Evolutionary conservation across 1,139 yeast species (phyloP), one percentile per base, ranked within the genome.

Genomic region (Sugiyamaella paludigena): DNA sequence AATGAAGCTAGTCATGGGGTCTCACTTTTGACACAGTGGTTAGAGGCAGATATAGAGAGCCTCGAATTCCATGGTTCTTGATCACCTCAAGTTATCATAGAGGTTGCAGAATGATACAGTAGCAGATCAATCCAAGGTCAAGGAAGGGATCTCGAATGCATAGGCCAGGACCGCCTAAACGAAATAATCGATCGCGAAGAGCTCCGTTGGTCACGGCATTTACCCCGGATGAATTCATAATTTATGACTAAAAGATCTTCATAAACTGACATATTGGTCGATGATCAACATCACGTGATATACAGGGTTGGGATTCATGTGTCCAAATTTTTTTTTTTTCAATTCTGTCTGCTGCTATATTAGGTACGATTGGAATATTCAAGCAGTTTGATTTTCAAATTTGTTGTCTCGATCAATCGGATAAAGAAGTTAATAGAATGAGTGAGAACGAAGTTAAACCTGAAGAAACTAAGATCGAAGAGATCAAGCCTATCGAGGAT

Each of bases 221-320:
- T 19, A 19, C 24, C 24, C 24, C 24, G 24, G 3, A 19, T 19
- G n/a, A n/a, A n/a, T n/a, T n/a, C n/a, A n/a, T n/a, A n/a, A n/a
- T n/a, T n/a, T n/a, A n/a, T n/a, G n/a, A n/a, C 24, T 19, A 19
- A 19, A 19, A 4, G 24, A 19, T 19, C 24, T 19, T 19, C 24
- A 19, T 19, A 19, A 19, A 19, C 5, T 19, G 24, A 19, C 24
- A 3, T 5, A 19, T 19, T 5, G 24, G 24, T 19, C 0, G 81
- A 82, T 56, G 95, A 88, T 61, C 78, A 79, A 48, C 79, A 80
- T 60, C 73, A 91, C 45, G 73, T 15, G n/a, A 9, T 2, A 2
- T 34, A 2, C 37, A 34, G 37, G 37, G 37, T 34, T 34, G 19
- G 37, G 37, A 31, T n/a, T 3, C 3, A 19, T 19, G 24, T 19